Evolutionary conservation across 176 grass and related monocot species (phyloP).

Genomic region (Cymbopogon citratus): DNA sequence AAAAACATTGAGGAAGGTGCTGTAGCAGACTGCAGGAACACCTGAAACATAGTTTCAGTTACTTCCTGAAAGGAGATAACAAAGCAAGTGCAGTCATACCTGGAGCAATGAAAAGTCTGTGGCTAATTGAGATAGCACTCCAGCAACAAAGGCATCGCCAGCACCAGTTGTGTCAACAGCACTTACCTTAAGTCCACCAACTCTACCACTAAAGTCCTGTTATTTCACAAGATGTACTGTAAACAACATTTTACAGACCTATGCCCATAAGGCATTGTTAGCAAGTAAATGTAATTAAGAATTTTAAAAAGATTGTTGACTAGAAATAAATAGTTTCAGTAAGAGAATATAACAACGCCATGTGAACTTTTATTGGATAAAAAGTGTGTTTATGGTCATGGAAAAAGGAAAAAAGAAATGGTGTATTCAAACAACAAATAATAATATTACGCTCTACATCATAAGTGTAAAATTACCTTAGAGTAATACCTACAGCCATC

Average conservation of each 20-base stretch:
- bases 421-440: neutral
- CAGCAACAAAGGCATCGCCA: slow-evolving; percentile 97
- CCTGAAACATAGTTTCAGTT: neutral
- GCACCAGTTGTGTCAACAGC: slow-evolving; percentile 93
- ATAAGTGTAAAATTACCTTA: slow-evolving; percentile 52
- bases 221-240: slow-evolving; percentile 5
- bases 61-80: slow-evolving; percentile 12
- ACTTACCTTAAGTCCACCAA: slow-evolving; percentile 68
- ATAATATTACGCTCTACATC: neutral
- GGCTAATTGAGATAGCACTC: slow-evolving; percentile 68
- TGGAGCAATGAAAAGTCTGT: slow-evolving; percentile 65
- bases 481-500: slow-evolving; percentile 97
- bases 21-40: neutral
- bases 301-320: neutral
- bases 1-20: neutral
- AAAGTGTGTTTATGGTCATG: neutral
- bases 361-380: neutral
- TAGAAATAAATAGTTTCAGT: slow-evolving; percentile 5
- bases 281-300: neutral
- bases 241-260: neutral
- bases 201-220: slow-evolving; percentile 87
- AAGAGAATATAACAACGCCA: neutral
- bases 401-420: neutral
- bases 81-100: slow-evolving; percentile 39
- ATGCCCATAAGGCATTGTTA: slow-evolving; percentile 8